phyloP scores from a whole-genome alignment of 106 monocot genomes.

The Dactylorhiza incarnata region DNA sequence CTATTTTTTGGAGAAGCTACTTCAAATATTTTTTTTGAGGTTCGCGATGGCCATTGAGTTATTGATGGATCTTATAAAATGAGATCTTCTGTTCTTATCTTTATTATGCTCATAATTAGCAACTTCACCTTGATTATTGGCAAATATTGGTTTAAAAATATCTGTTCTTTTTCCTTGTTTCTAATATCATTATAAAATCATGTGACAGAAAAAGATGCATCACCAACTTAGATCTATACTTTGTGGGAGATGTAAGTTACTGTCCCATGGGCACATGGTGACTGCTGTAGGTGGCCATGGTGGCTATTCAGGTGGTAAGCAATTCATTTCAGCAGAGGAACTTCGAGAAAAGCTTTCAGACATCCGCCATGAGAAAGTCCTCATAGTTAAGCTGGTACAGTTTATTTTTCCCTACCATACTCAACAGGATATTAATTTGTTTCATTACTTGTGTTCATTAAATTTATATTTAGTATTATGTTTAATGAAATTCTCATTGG shows the following conservation, averaged over 20 bases:
- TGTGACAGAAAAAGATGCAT: conserved; percentile 81
- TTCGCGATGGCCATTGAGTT: background rate
- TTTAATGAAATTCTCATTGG: no score
- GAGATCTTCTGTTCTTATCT: background rate
- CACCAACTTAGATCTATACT: conserved; percentile 79
- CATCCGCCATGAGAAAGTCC: conserved; percentile 73
- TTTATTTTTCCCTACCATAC: background rate
- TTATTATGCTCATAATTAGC: conserved; percentile 2
- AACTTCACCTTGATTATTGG: background rate
- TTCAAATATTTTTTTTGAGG: no score
- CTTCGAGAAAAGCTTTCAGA: conserved; percentile 84
- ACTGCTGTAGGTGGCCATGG: conserved; percentile 98
- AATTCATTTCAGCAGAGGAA: conserved; percentile 82
- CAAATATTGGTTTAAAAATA: background rate
- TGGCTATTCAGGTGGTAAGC: conserved; percentile 92
- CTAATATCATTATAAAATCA: background rate
- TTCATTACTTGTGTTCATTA: no score
- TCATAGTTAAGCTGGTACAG: conserved; percentile 86
- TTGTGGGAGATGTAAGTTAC: conserved; percentile 78
- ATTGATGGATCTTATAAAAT: background rate
- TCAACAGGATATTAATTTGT: no score
- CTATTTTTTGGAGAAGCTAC: no score
- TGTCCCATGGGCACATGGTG: conserved; percentile 95
- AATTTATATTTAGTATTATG: no score
- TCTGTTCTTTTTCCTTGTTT: background rate